Percentiles rank a stretch among this genome's conserved stretches.
Conservation (phyloP, 805 yeast species). For the Saturnispora hagleri region DNA sequence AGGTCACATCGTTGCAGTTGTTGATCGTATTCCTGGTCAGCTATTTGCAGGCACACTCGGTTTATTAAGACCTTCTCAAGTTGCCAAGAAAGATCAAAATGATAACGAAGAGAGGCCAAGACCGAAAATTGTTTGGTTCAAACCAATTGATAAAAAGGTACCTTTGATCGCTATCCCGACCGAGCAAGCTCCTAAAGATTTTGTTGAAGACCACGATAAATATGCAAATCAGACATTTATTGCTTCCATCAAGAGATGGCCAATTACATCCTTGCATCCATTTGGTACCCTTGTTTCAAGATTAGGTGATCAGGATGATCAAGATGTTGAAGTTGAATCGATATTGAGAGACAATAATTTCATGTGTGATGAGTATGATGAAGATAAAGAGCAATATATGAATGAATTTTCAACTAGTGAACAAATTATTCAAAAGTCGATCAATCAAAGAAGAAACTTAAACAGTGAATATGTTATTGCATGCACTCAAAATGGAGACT, state of each 20-base stretch:
- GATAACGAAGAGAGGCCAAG: conserved; percentile 25
- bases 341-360: conserved; percentile 82
- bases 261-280: conserved; percentile 96
- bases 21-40: conserved; percentile 96
- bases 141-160: conserved; percentile 96
- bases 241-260: conserved; percentile 97
- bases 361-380: conserved; percentile 71
- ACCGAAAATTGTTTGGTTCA: conserved; percentile 98
- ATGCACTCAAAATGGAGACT: conserved; percentile 45
- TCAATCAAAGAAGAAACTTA: conserved; percentile 41
- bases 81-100: conserved; percentile 51
- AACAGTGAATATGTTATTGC: conserved; percentile 55
- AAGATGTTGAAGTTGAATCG: conserved; percentile 75
- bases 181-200: conserved; percentile 94
- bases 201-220: conserved; percentile 81
- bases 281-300: conserved; percentile 89
- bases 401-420: conserved; percentile 33
- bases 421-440: conserved; percentile 23
- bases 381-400: conserved; percentile 24
- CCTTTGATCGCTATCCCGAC: conserved; percentile 98
- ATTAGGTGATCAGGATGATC: conserved; percentile 72
- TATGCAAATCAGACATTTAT: conserved; percentile 79
- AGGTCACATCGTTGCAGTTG: conserved; percentile 96
- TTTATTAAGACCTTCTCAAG: conserved; percentile 88
- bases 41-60: conserved; percentile 92